Evolutionary conservation across 768 basidiomycete genomes (phyloP).

Genomic region (Trametes meyenii): DNA sequence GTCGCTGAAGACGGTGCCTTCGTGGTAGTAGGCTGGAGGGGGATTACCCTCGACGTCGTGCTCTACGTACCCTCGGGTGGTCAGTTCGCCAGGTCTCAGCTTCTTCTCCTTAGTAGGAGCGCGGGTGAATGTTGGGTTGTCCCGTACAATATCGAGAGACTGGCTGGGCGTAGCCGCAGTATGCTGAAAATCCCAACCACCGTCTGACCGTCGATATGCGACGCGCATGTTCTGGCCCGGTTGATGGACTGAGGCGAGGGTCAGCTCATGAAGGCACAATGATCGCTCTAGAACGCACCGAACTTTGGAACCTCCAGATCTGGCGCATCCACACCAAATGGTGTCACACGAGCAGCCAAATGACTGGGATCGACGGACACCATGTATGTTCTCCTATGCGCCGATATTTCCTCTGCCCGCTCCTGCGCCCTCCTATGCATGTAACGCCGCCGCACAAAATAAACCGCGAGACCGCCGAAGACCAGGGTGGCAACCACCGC

Average conservation of each 20-base stretch:
- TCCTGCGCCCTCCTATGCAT: constrained; percentile 2
- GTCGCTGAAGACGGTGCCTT: constrained; percentile 19
- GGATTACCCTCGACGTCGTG: constrained; percentile 21
- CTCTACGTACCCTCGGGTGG: constrained; percentile 29
- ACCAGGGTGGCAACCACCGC: constrained; percentile 17
- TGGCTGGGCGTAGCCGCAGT: constrained; percentile 3
- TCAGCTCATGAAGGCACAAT: not conserved
- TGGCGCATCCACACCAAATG: constrained; percentile 21
- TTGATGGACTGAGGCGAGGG: constrained; percentile 42
- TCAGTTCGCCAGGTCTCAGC: constrained; percentile 26
- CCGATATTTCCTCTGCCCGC: constrained; percentile 8
- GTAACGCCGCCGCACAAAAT: constrained; percentile 17
- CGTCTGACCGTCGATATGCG: constrained; percentile 53
- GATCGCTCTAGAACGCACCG: constrained; percentile 5
- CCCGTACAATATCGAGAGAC: constrained; percentile 19
- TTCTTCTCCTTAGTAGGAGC: constrained; percentile 22
- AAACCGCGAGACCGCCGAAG: constrained; percentile 16
- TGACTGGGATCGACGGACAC: constrained; percentile 21
- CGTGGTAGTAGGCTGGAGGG: constrained; percentile 23
- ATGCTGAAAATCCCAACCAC: constrained; percentile 57
- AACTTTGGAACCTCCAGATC: constrained; percentile 19
- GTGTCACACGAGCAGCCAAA: constrained; percentile 22
- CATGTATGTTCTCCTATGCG: constrained; percentile 21
- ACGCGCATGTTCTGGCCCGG: constrained; percentile 63
- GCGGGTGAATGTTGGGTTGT: constrained; percentile 15